Evolutionary conservation across 1,284 basidiomycete species (phyloP).

Genomic region (Sanguinoderma infundibulare): DNA sequence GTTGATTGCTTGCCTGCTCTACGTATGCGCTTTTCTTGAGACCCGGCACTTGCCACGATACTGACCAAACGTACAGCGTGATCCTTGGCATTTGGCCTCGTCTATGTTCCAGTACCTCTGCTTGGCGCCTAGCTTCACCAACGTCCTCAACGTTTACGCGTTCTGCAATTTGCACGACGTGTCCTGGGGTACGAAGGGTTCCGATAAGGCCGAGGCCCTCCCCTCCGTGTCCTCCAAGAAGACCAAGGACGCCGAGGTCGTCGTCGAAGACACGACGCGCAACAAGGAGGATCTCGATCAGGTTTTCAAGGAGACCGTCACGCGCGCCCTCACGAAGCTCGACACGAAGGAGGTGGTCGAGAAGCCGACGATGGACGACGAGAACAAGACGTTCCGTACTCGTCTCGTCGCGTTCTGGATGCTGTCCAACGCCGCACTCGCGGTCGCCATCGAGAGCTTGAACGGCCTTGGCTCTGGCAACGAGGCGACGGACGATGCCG

Average conservation of each 20-base stretch:
- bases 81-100: slow-evolving; percentile 99
- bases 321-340: slow-evolving; percentile 87
- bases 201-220: slow-evolving; percentile 94
- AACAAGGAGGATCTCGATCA: slow-evolving; percentile 90
- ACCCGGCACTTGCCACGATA: neutral
- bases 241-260: slow-evolving; percentile 75
- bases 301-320: slow-evolving; percentile 94
- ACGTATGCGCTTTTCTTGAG: slow-evolving; percentile 58
- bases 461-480: slow-evolving; percentile 68
- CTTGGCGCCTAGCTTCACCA: slow-evolving; percentile 90
- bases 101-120: slow-evolving; percentile 93
- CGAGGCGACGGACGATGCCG: slow-evolving; percentile 45
- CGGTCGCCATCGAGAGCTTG: slow-evolving; percentile 84
- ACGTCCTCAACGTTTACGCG: slow-evolving; percentile 94
- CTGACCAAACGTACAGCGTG: slow-evolving; percentile 57
- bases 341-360: slow-evolving; percentile 72
- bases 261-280: slow-evolving; percentile 83
- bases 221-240: slow-evolving; percentile 90
- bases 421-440: slow-evolving; percentile 79
- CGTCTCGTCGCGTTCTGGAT: slow-evolving; percentile 89
- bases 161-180: slow-evolving; percentile 96
- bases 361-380: slow-evolving; percentile 88
- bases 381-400: slow-evolving; percentile 94
- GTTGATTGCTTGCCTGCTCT: slow-evolving; percentile 86
- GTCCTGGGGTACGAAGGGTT: slow-evolving; percentile 95